Evolutionary conservation across 2,329 filamentous ascomycete genomes (phyloP).

Genomic region (Fusarium robinianum): DNA sequence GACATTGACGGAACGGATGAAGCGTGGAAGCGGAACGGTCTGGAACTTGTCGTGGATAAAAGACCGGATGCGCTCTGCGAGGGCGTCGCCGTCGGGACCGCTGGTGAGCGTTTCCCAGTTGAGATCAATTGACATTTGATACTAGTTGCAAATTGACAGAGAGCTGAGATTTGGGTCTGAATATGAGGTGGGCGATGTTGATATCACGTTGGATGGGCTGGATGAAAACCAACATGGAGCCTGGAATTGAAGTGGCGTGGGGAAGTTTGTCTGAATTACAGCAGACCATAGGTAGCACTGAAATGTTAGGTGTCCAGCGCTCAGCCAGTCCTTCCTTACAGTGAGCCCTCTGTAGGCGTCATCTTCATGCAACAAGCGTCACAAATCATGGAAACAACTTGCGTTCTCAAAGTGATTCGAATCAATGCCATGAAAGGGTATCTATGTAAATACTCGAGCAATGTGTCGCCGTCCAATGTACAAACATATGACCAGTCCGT

Average conservation of each 20-base stretch:
- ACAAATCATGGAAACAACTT: constrained; percentile 1
- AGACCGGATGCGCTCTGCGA: constrained; percentile 83
- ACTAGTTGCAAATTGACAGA: neutral
- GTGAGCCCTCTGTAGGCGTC: too few species aligned
- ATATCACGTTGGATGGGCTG: constrained; percentile 8
- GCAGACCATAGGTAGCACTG: too few species aligned
- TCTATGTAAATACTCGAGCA: constrained; percentile 6
- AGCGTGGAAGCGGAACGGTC: constrained; percentile 84
- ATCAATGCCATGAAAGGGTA: neutral
- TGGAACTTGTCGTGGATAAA: constrained; percentile 98
- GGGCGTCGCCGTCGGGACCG: constrained; percentile 81
- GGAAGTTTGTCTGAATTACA: too few species aligned
- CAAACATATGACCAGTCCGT: constrained; percentile 4
- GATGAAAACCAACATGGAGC: constrained; percentile 5
- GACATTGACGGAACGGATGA: constrained; percentile 95
- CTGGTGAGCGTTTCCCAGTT: constrained; percentile 93
- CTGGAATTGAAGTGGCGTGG: constrained; percentile 8
- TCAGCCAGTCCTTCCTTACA: too few species aligned
- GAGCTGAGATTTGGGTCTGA: neutral
- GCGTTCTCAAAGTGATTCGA: neutral
- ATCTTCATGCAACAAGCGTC: constrained; percentile 1
- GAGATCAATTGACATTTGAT: constrained; percentile 90
- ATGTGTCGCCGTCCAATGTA: constrained; percentile 2
- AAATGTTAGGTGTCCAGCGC: too few species aligned
- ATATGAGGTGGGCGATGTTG: constrained; percentile 17